Conservation (phyloP, 2,329 filamentous ascomycete species). For the Fusarium sp. region DNA sequence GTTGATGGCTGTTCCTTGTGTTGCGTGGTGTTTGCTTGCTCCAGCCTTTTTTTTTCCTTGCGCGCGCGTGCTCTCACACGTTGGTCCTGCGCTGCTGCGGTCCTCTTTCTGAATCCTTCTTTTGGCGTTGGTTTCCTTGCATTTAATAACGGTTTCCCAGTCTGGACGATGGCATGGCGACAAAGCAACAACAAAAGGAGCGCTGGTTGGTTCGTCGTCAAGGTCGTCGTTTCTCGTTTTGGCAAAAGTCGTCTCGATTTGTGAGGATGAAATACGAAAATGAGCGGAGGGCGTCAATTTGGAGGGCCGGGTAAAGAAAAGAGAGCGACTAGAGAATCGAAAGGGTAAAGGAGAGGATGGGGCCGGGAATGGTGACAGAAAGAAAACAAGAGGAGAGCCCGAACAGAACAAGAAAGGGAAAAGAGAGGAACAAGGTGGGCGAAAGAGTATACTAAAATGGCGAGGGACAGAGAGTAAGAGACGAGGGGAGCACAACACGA, state of each 20-base stretch:
- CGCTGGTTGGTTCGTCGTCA: slow-evolving; percentile 37
- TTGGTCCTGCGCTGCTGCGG: slow-evolving; percentile 15
- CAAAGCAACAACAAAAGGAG: slow-evolving; percentile 32
- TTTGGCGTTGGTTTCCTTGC: slow-evolving; percentile 11
- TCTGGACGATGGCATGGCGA: slow-evolving; percentile 46
- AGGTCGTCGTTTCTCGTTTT: slow-evolving; percentile 35
- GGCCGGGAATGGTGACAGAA: slow-evolving; percentile 17
- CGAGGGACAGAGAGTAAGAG: background rate
- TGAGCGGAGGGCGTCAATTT: slow-evolving; percentile 20
- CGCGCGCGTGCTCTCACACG: background rate
- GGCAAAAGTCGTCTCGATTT: slow-evolving; percentile 22
- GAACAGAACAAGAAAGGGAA: slow-evolving; percentile 25
- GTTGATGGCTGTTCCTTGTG: slow-evolving; percentile 24
- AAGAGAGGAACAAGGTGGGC: slow-evolving; percentile 31
- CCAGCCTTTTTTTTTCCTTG: background rate
- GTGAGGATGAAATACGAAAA: slow-evolving; percentile 12
- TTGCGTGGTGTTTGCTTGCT: slow-evolving; percentile 26
- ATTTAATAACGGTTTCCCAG: slow-evolving; percentile 31
- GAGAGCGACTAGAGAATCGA: slow-evolving; percentile 23
- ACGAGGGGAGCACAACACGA: slow-evolving; percentile 17
- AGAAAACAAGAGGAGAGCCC: slow-evolving; percentile 13
- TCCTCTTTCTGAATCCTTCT: slow-evolving; percentile 1
- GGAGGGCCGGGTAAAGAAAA: slow-evolving; percentile 4
- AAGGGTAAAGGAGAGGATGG: slow-evolving; percentile 32
- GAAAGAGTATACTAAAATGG: slow-evolving; percentile 40